Conservation (phyloP, 2,329 filamentous ascomycete genomes). For the Microdochium paspali region DNA sequence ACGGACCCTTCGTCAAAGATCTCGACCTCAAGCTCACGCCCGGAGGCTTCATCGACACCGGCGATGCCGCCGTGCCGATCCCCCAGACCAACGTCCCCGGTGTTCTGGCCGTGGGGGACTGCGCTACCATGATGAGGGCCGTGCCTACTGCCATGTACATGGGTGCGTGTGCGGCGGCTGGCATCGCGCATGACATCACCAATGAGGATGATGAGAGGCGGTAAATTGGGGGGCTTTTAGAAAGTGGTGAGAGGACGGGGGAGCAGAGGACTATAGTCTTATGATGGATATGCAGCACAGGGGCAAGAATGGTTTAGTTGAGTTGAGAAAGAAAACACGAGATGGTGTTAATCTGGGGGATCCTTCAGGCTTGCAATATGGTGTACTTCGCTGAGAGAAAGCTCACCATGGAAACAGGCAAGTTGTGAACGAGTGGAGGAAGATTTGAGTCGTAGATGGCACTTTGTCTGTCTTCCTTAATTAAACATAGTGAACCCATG, state of each 20-base stretch:
- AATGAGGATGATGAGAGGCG: slow-evolving; percentile 12
- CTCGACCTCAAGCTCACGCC: slow-evolving; percentile 31
- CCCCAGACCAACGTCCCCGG: slow-evolving; percentile 42
- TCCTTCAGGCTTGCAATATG: too few relatives aligned
- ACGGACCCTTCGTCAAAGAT: slow-evolving; percentile 30
- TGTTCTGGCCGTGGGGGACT: slow-evolving; percentile 45
- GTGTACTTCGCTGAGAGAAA: too few relatives aligned
- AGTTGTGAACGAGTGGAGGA: too few relatives aligned
- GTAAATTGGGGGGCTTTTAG: slow-evolving; percentile 1
- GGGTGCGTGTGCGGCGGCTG: slow-evolving; percentile 11
- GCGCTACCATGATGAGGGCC: slow-evolving; percentile 15
- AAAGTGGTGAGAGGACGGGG: background rate
- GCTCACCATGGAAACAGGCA: too few relatives aligned
- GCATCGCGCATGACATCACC: slow-evolving; percentile 12
- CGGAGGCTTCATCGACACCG: slow-evolving; percentile 29
- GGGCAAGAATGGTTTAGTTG: too few relatives aligned
- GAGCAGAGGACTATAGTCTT: background rate
- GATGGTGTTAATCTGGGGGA: too few relatives aligned
- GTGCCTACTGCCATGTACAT: slow-evolving; percentile 16
- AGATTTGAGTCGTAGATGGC: too few relatives aligned
- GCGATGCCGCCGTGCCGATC: slow-evolving; percentile 9
- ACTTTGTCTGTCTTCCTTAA: too few relatives aligned
- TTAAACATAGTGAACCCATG: too few relatives aligned
- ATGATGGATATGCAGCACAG: too few relatives aligned
- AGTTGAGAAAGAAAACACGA: too few relatives aligned